These are phyloP conservation scores for Chloranthus sessilifolius DNA, from an alignment of 164 flowering plant species.

Conservation along the genomic window DNA sequence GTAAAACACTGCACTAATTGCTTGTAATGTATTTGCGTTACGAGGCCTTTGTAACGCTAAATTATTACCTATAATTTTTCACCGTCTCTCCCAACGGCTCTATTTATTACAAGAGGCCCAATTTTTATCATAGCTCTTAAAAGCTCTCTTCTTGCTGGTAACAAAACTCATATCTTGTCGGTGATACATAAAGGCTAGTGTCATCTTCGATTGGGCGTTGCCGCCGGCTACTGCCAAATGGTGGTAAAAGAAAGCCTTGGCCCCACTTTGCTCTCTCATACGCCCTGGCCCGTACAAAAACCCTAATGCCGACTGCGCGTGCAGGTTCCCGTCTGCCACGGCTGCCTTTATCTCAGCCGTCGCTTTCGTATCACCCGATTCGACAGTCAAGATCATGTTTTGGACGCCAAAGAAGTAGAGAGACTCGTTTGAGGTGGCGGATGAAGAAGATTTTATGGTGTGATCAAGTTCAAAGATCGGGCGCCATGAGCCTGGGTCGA, in stretches of 20 bases:
- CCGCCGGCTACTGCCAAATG: slow-evolving; percentile 74
- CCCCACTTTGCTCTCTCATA: slow-evolving; percentile 45
- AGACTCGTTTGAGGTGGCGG: slow-evolving; percentile 14
- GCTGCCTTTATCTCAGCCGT: slow-evolving; percentile 52
- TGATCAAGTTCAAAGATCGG: slow-evolving; percentile 59
- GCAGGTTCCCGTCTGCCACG: slow-evolving; percentile 46
- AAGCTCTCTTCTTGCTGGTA: too few relatives aligned
- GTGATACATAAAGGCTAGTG: slow-evolving; percentile 67
- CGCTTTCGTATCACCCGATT: slow-evolving; percentile 54
- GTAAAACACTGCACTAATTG: too few relatives aligned
- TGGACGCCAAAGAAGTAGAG: slow-evolving; percentile 49
- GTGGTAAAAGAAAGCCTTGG: slow-evolving; percentile 67
- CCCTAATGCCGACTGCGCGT: slow-evolving; percentile 75
- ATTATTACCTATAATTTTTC: too few relatives aligned
- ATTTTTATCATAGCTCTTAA: too few relatives aligned
- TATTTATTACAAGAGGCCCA: too few relatives aligned
- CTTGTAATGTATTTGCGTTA: too few relatives aligned
- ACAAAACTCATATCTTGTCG: too few relatives aligned
- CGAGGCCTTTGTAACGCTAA: too few relatives aligned
- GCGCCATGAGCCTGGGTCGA: slow-evolving; percentile 97
- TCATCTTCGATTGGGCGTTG: slow-evolving; percentile 86
- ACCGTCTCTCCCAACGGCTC: too few relatives aligned
- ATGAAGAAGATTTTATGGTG: not conserved
- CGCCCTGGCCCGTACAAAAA: slow-evolving; percentile 67
- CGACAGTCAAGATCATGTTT: slow-evolving; percentile 46